These are phyloP conservation scores for Fistulifera pelliculosa DNA, from an alignment of 108 stramenopile species.

Conservation along the genomic window DNA sequence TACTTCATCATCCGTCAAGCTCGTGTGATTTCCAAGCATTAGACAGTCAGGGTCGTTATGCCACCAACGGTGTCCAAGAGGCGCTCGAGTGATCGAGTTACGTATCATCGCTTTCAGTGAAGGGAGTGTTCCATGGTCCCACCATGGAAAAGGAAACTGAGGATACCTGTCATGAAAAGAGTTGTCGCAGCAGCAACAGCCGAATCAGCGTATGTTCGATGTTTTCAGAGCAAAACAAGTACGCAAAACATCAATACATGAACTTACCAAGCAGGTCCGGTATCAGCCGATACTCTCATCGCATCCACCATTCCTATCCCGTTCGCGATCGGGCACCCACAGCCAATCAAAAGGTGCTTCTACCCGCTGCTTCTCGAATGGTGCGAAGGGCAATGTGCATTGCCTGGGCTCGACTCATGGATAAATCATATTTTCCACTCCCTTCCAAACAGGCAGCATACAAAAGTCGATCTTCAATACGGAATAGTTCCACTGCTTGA, in stretches of 20 bases:
- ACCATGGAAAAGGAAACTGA: slow-evolving; percentile 72
- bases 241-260: too few species aligned
- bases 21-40: slow-evolving; percentile 77
- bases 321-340: slow-evolving; percentile 79
- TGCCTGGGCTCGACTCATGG: slow-evolving; percentile 82
- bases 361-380: slow-evolving; percentile 77
- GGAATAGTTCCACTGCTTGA: slow-evolving; percentile 79
- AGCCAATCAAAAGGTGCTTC: slow-evolving; percentile 79
- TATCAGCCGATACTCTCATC: slow-evolving; percentile 84
- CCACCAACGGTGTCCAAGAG: slow-evolving; percentile 86
- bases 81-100: slow-evolving; percentile 75
- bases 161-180: slow-evolving; percentile 29
- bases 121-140: slow-evolving; percentile 90
- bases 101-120: slow-evolving; percentile 82
- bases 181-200: too few species aligned
- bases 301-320: slow-evolving; percentile 82
- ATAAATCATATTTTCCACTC: slow-evolving; percentile 76
- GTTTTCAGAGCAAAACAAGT: too few species aligned
- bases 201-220: too few species aligned
- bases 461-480: slow-evolving; percentile 90
- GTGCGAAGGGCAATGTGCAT: slow-evolving; percentile 79
- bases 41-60: slow-evolving; percentile 94
- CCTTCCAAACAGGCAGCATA: slow-evolving; percentile 85
- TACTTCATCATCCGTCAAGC: slow-evolving; percentile 75
- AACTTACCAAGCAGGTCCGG: slow-evolving; percentile 75